Conservation (phyloP, 345 rosid species). For the Odontarrhena argentea region DNA sequence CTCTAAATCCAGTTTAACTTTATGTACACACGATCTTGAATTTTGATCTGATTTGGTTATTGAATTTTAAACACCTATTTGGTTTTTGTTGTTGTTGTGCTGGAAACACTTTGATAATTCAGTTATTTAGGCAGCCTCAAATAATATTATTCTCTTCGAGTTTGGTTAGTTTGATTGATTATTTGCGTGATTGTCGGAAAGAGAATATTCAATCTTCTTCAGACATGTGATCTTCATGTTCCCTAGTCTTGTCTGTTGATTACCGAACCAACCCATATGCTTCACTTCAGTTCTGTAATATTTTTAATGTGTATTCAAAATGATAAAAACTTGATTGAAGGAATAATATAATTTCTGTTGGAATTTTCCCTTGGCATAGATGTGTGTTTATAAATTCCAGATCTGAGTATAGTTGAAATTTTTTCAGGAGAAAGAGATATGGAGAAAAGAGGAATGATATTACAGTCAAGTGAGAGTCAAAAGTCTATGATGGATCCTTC, state of each 20-base stretch:
- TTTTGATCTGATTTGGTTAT: slow-evolving; percentile 22
- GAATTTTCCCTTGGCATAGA: slow-evolving; percentile 2
- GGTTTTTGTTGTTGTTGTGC: slow-evolving; percentile 5
- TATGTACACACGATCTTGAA: slow-evolving; percentile 18
- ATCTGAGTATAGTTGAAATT: slow-evolving; percentile 21
- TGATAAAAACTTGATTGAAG: slow-evolving; percentile 19
- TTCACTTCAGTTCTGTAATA: slow-evolving; percentile 21
- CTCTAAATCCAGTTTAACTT: background rate
- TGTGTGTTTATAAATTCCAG: slow-evolving; percentile 14
- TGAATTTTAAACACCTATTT: background rate
- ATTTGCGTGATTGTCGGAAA: slow-evolving; percentile 29
- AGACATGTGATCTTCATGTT: slow-evolving; percentile 34
- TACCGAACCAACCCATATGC: slow-evolving; percentile 37
- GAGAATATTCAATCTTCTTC: slow-evolving; percentile 25
- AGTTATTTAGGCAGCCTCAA: slow-evolving; percentile 3
- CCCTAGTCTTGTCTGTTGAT: slow-evolving; percentile 37
- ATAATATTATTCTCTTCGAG: slow-evolving; percentile 1
- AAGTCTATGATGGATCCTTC: slow-evolving; percentile 54
- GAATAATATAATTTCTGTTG: slow-evolving; percentile 10
- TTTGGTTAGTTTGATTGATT: slow-evolving; percentile 33
- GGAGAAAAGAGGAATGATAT: slow-evolving; percentile 58
- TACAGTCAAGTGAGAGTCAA: slow-evolving; percentile 48
- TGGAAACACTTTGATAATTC: slow-evolving; percentile 19
- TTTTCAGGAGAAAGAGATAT: slow-evolving; percentile 58
- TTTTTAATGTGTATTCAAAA: slow-evolving; percentile 2